These are phyloP conservation scores for Knoxdaviesia proteae DNA, from an alignment of 2,329 filamentous ascomycete species.

Conservation along the genomic window DNA sequence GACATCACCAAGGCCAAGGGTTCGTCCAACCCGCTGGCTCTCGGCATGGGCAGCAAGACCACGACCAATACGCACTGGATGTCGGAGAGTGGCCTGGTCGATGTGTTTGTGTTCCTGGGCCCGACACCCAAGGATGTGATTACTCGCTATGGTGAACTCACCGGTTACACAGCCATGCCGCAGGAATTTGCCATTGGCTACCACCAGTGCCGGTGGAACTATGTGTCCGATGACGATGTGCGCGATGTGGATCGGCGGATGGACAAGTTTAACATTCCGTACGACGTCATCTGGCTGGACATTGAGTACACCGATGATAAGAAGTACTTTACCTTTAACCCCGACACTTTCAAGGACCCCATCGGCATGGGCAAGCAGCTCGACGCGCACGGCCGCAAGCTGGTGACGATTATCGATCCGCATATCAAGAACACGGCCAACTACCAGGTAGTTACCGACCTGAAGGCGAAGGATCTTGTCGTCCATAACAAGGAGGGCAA, in stretches of 20 bases:
- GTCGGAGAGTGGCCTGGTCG: constrained; percentile 73
- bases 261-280: constrained; percentile 85
- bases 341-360: constrained; percentile 69
- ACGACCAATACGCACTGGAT: constrained; percentile 92
- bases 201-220: constrained; percentile 98
- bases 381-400: constrained; percentile 65
- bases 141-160: constrained; percentile 70
- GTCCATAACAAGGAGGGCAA: constrained; percentile 79
- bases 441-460: constrained; percentile 57
- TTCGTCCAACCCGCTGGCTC: constrained; percentile 52
- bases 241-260: constrained; percentile 93
- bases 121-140: constrained; percentile 68
- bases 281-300: constrained; percentile 97
- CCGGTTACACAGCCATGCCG: constrained; percentile 75
- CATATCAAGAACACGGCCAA: constrained; percentile 84
- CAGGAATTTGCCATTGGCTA: constrained; percentile 85
- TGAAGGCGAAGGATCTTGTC: constrained; percentile 67
- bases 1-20: constrained; percentile 71
- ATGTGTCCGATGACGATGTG: constrained; percentile 90
- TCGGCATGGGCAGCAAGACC: constrained; percentile 47
- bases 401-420: constrained; percentile 88
- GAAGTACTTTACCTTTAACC: constrained; percentile 97
- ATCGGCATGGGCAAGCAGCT: constrained; percentile 75
- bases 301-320: constrained; percentile 94
- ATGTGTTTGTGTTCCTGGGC: constrained; percentile 87